Evolutionary conservation across 768 basidiomycete genomes (phyloP).

Genomic region (Russula vinacea): DNA sequence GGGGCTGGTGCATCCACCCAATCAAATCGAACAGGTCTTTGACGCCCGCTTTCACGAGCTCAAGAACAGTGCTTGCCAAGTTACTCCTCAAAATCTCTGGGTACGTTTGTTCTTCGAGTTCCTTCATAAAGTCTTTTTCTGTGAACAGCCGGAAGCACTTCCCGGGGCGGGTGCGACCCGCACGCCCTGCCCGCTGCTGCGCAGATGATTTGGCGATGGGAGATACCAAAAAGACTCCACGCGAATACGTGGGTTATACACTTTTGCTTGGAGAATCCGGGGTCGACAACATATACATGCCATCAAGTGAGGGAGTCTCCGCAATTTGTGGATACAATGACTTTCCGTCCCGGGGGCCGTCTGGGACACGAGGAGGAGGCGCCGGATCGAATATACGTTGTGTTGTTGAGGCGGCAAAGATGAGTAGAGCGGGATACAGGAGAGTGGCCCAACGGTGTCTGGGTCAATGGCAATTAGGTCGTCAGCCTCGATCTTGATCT

Average conservation of each 20-base stretch:
- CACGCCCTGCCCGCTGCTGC: slow-evolving; percentile 93
- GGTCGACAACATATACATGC: slow-evolving; percentile 97
- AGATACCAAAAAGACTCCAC: slow-evolving; percentile 87
- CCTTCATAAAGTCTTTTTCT: slow-evolving; percentile 93
- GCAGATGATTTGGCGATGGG: slow-evolving; percentile 97
- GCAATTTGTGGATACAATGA: slow-evolving; percentile 97
- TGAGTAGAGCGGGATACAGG: slow-evolving; percentile 93
- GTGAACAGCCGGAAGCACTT: slow-evolving; percentile 98
- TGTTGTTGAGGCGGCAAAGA: slow-evolving; percentile 92
- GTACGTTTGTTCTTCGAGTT: slow-evolving; percentile 94
- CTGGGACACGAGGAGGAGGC: slow-evolving; percentile 56
- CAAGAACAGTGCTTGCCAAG: slow-evolving; percentile 87
- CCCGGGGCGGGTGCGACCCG: slow-evolving; percentile 92
- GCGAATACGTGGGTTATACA: slow-evolving; percentile 94
- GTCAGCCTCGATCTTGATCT: slow-evolving; percentile 89
- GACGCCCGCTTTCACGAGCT: slow-evolving; percentile 91
- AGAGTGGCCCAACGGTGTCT: slow-evolving; percentile 75
- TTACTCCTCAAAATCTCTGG: slow-evolving; percentile 95
- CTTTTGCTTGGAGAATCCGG: slow-evolving; percentile 96
- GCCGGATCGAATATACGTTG: slow-evolving; percentile 94
- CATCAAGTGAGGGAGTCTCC: slow-evolving; percentile 98
- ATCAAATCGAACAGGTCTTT: slow-evolving; percentile 85
- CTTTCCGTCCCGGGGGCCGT: slow-evolving; percentile 83
- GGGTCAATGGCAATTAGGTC: slow-evolving; percentile 69
- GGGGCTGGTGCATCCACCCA: slow-evolving; percentile 93